Percentiles rank a stretch among this genome's conserved stretches.
These are phyloP conservation scores for Aspergillus fischeri DNA, from an alignment of 2,329 filamentous ascomycete genomes.

Conservation along the genomic window DNA sequence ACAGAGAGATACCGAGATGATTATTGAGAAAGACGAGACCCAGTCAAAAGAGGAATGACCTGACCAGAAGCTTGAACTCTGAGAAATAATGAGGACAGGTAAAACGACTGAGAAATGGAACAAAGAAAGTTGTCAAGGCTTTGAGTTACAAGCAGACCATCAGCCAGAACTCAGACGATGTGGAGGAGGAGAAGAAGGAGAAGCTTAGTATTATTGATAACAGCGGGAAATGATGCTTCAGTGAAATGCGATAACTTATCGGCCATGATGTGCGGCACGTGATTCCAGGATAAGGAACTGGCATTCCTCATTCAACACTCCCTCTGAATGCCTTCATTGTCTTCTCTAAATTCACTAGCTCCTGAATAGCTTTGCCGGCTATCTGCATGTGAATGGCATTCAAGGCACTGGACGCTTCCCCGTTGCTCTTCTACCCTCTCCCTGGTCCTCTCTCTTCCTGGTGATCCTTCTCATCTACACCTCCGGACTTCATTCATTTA, in stretches of 20 bases:
- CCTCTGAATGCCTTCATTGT: not conserved
- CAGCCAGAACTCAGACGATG: not conserved
- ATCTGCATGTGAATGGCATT: not conserved
- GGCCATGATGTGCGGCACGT: not conserved
- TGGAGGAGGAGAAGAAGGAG: not conserved
- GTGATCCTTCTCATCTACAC: not conserved
- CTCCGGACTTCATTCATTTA: not conserved
- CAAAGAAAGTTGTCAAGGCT: not conserved
- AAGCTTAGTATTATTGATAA: not conserved
- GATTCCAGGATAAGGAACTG: not conserved
- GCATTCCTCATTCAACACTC: not conserved
- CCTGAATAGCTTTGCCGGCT: not conserved
- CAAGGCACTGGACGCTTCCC: not conserved
- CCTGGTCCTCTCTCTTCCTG: not conserved
- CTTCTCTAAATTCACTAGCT: not conserved
- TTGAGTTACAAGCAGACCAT: not conserved
- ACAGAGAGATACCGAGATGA: not conserved
- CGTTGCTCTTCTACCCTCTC: not conserved
- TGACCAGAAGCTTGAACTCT: not conserved
- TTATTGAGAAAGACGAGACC: not conserved
- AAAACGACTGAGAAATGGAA: not conserved
- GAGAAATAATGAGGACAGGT: not conserved
- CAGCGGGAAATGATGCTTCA: not conserved
- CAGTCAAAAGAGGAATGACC: not conserved
- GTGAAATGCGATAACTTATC: not conserved